Evolutionary conservation across 208 protist species (phyloP), one percentile per base, ranked within the genome.

Genomic region (Crithidia mellificae): DNA sequence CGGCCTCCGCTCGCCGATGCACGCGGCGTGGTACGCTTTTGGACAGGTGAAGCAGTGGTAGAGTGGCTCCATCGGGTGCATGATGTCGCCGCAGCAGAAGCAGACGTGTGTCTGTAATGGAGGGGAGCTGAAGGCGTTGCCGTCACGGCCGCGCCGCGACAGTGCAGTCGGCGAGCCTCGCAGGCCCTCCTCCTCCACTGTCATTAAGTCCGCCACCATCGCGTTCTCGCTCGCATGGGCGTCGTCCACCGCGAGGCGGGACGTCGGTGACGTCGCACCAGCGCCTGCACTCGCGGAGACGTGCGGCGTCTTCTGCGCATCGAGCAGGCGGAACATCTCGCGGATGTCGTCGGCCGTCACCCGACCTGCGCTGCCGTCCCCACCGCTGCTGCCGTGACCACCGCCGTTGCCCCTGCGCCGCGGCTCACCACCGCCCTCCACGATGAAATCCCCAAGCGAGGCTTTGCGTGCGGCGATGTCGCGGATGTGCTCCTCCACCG

Each of bases 401-500:
- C 19, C 8, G 5, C n/a, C n/a, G n/a, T n/a, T n/a, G n/a, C n/a
- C n/a, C n/a, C n/a, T n/a, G n/a, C n/a, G n/a, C n/a, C n/a, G 34
- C 34, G 34, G 34, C 34, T 58, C 19, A 20, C 1, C 30, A 9
- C 79, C 85, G 41, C 79, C 85, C 17, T 91, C 80, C 12, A 98
- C 84, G 49, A 98, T 95, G 54, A 95, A 95, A 72, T 96, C 87
- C 19, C 98, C 97, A 1, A 99, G 70, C 25, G 90, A 94, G 2
- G 98, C 80, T 63, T 99, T 99, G 15, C 85, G 81, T 11, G 88
- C 83, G 0, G 97, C 97, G n/a, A 91, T 74, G 47, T 92, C 84
- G 52, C 94, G 88, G 69, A 99, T 98, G 68, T 94, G 81, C 72
- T 98, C 92, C 80, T 99, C 98, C 41, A 99, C 80, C 6, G 97